A percentile compares a stretch with the other conserved stretches of the same genome.
phyloP scores from a whole-genome alignment of 2,329 filamentous ascomycete species.

The Anthostomella pinea region DNA sequence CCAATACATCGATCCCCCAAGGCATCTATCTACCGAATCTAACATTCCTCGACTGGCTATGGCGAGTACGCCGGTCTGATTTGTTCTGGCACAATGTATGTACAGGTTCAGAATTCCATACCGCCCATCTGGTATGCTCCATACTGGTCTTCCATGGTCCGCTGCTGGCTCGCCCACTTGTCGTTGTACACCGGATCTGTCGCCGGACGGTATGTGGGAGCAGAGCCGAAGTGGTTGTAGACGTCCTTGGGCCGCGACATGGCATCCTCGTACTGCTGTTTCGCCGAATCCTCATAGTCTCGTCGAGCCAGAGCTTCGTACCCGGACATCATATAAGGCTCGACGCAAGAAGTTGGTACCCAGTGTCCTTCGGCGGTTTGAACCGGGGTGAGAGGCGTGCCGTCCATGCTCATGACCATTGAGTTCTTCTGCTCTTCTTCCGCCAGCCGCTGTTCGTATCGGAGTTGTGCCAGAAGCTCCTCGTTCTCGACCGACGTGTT shows the following conservation, averaged over 20 bases:
- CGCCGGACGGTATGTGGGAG: slow-evolving; percentile 49
- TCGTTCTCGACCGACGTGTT: slow-evolving; percentile 56
- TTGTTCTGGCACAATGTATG: no score
- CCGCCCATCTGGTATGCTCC: slow-evolving; percentile 51
- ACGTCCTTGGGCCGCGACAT: slow-evolving; percentile 36
- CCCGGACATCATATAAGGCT: slow-evolving; percentile 82
- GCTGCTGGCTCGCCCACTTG: slow-evolving; percentile 47
- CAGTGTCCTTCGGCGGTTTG: slow-evolving; percentile 55
- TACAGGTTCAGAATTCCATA: slow-evolving; percentile 28
- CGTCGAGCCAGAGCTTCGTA: slow-evolving; percentile 69
- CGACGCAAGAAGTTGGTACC: slow-evolving; percentile 50
- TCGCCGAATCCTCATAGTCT: slow-evolving; percentile 56
- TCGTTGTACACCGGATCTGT: slow-evolving; percentile 67
- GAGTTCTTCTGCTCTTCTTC: slow-evolving; percentile 40
- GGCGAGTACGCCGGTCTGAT: no score
- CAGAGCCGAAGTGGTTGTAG: slow-evolving; percentile 44
- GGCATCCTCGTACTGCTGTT: slow-evolving; percentile 32
- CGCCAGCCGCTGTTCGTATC: slow-evolving; percentile 54
- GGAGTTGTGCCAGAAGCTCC: slow-evolving; percentile 55
- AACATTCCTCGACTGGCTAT: no score
- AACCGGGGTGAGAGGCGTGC: slow-evolving; percentile 45
- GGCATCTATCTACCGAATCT: no score
- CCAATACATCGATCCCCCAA: no score
- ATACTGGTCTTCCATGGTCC: slow-evolving; percentile 67
- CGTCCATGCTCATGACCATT: slow-evolving; percentile 54